Evolutionary conservation across 2,329 filamentous ascomycete species (phyloP), one percentile per base, ranked within the genome.

Genomic region (Epichloe elymi): DNA sequence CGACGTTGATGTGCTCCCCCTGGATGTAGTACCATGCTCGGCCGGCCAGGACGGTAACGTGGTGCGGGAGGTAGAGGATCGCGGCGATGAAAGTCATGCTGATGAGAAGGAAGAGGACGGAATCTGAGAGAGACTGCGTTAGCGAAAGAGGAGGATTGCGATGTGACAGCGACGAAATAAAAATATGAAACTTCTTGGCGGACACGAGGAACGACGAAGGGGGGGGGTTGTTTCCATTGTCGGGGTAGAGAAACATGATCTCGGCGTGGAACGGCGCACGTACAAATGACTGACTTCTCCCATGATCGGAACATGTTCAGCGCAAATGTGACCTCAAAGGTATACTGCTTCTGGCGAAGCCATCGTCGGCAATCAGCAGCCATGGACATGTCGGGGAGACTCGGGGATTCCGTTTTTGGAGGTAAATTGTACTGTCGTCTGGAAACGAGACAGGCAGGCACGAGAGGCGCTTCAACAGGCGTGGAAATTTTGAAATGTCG

Each of bases 241-340:
- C 30, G 26, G 26, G 26, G 26, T 26, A 26, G 7, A 8, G 2
- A 3, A 26, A 26, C 2, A 2, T 2, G 2, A 30, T 30, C 8
- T 30, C 30, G 30, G 30, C 30, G 30, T 30, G 23, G 41, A 44
- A n/a, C 14, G 41, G 20, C 11, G 64, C 83, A 69, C 88, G 52
- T 78, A 97, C 93, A 97, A 71, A 97, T 95, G 61, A 95, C 84
- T 70, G 95, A 91, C 69, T 95, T 95, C 74, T 98, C 93, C 49
- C 86, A 89, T 1, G 89, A 86, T 38, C 90, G 96, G 61, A 96
- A 85, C 86, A 98, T 97, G 76, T 98, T 97, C 26, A 97, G 79
- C 54, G 86, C 85, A 70, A 94, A 93, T 12, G 91, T 96, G 67
- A 97, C 91, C 73, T 98, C 93, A 66, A 97, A 89, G 74, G 97